phyloP scores from a whole-genome alignment of 2,329 filamentous ascomycete genomes.

The Exophiala sp. region DNA sequence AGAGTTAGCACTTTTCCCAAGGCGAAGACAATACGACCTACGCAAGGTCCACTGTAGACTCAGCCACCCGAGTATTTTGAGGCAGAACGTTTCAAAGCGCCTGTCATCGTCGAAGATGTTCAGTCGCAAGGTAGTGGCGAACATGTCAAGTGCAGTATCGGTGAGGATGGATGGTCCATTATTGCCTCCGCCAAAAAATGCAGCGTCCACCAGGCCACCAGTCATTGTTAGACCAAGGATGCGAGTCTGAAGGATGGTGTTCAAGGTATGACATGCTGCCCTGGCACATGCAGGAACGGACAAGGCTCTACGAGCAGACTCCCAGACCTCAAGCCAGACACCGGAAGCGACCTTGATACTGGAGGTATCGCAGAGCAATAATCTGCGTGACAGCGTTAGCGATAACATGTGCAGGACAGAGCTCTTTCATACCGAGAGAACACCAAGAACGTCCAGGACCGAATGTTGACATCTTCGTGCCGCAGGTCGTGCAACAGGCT shows the following conservation, averaged over 20 bases:
- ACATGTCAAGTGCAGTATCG: constrained; percentile 74
- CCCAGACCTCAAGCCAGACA: constrained; percentile 22
- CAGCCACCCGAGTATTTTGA: constrained; percentile 77
- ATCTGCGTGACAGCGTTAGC: neutral
- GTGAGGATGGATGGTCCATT: constrained; percentile 74
- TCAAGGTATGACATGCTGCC: constrained; percentile 21
- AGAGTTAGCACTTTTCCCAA: constrained; percentile 15
- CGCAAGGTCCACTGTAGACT: constrained; percentile 78
- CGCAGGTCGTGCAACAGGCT: constrained; percentile 8
- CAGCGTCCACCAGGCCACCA: constrained; percentile 11
- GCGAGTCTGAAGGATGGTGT: constrained; percentile 11
- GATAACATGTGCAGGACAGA: too few relatives aligned
- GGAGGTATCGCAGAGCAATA: neutral
- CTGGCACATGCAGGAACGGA: constrained; percentile 10
- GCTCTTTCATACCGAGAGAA: constrained; percentile 12
- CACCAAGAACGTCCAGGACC: constrained; percentile 19
- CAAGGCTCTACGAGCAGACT: constrained; percentile 18
- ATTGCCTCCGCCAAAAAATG: constrained; percentile 57
- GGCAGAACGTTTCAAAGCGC: constrained; percentile 64
- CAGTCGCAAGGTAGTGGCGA: constrained; percentile 65
- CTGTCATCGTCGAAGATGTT: constrained; percentile 61
- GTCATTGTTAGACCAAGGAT: constrained; percentile 6
- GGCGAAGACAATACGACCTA: constrained; percentile 41
- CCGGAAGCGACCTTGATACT: neutral
- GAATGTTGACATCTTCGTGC: constrained; percentile 15